Percentiles rank a stretch among this genome's conserved stretches.
Evolutionary conservation across 306 rosid species (phyloP).

Genomic region (Prunus mume): DNA sequence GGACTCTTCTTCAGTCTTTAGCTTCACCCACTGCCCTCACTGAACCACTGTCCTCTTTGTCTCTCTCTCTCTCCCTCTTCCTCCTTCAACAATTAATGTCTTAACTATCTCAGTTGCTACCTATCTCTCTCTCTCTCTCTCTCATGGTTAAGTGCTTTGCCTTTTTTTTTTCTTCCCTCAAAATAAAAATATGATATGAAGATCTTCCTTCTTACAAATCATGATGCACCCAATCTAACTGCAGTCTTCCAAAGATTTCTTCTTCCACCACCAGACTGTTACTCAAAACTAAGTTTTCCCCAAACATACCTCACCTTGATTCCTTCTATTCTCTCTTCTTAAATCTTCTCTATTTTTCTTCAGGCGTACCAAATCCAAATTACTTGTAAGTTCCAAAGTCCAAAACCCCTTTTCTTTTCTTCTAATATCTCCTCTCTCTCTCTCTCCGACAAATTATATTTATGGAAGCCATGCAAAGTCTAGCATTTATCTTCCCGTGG

Average conservation of each 20-base stretch:
- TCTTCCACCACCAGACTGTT: neutral
- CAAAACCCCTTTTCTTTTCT: too few relatives aligned
- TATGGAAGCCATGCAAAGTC: conserved; percentile 36
- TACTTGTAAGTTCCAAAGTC: too few relatives aligned
- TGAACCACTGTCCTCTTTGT: neutral
- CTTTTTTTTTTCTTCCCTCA: neutral
- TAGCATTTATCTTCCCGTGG: conserved; percentile 13
- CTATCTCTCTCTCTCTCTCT: neutral
- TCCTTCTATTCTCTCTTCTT: too few relatives aligned
- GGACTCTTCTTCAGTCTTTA: neutral
- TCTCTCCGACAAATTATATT: conserved; percentile 17
- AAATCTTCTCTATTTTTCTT: too few relatives aligned
- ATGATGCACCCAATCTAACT: too few relatives aligned
- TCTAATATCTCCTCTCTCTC: neutral
- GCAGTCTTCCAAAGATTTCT: neutral
- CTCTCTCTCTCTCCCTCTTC: conserved; percentile 3
- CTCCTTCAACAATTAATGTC: neutral
- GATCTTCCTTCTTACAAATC: too few relatives aligned
- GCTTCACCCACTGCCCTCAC: neutral
- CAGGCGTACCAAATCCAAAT: too few relatives aligned
- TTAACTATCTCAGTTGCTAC: conserved; percentile 15
- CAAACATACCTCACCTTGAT: too few relatives aligned
- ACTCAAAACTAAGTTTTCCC: too few relatives aligned
- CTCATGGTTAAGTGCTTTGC: too few relatives aligned
- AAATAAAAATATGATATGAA: conserved; percentile 1